phyloP scores from a whole-genome alignment of 805 yeast species.

The Cyberlindnera maclurae region DNA sequence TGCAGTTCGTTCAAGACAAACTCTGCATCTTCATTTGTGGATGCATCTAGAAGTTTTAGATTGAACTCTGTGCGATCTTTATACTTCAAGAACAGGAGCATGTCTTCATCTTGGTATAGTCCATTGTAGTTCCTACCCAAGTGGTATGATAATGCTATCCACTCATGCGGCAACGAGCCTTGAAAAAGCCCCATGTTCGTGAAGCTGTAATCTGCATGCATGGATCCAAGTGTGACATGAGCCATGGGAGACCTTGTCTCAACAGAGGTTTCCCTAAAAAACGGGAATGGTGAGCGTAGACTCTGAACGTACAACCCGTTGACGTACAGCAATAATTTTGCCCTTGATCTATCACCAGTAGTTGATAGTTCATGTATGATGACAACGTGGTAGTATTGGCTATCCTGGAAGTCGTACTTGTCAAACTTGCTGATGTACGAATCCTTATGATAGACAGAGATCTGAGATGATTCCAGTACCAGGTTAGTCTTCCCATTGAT shows the following conservation, averaged over 20 bases:
- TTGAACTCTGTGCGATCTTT: slow-evolving; percentile 31
- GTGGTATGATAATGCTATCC: slow-evolving; percentile 42
- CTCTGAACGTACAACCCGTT: slow-evolving; percentile 17
- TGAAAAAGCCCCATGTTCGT: slow-evolving; percentile 34
- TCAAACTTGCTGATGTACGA: slow-evolving; percentile 11
- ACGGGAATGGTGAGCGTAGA: slow-evolving; percentile 13
- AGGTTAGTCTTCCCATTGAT: slow-evolving; percentile 16
- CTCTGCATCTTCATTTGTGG: slow-evolving; percentile 17
- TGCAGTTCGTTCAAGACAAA: slow-evolving; percentile 14
- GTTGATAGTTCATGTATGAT: slow-evolving; percentile 12
- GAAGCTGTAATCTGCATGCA: slow-evolving; percentile 9
- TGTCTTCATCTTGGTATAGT: slow-evolving; percentile 30
- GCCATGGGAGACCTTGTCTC: neutral
- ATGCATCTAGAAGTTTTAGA: slow-evolving; percentile 28
- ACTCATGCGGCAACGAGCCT: slow-evolving; percentile 34
- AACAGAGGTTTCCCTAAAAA: neutral
- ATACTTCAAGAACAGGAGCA: slow-evolving; percentile 35
- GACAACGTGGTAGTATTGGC: slow-evolving; percentile 16
- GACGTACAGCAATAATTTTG: slow-evolving; percentile 14
- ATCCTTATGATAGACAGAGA: slow-evolving; percentile 20
- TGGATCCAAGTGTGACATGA: slow-evolving; percentile 11
- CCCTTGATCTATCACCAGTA: slow-evolving; percentile 8
- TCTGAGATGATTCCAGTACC: slow-evolving; percentile 28
- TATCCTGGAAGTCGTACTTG: slow-evolving; percentile 11
- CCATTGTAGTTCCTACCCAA: slow-evolving; percentile 47